A percentile compares a stretch with the other conserved stretches of the same genome.
phyloP scores from a whole-genome alignment of 2,329 filamentous ascomycete species.

The Ophiocordyceps sinensis region DNA sequence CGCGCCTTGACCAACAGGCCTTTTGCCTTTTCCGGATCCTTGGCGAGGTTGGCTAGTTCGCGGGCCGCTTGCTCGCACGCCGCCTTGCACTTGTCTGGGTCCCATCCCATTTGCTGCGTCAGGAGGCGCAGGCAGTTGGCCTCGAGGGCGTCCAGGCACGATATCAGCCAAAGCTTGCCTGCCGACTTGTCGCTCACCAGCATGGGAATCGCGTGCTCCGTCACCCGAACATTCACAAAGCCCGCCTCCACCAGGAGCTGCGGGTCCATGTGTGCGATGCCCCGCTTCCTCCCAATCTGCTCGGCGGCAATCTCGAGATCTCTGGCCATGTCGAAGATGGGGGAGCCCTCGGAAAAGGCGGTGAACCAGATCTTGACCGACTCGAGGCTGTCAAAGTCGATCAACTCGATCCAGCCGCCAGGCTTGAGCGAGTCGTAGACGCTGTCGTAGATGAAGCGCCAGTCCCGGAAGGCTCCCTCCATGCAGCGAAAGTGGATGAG shows the following conservation, averaged over 20 bases:
- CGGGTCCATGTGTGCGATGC: constrained; percentile 29
- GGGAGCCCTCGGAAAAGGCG: constrained; percentile 27
- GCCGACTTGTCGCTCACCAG: constrained; percentile 27
- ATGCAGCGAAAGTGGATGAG: constrained; percentile 42
- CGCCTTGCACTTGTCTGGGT: constrained; percentile 29
- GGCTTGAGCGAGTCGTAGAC: constrained; percentile 38
- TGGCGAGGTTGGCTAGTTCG: constrained; percentile 33
- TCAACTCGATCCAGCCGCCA: constrained; percentile 41
- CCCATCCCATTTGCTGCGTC: constrained; percentile 38
- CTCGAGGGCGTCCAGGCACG: constrained; percentile 35
- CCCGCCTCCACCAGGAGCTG: constrained; percentile 30
- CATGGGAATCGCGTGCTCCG: constrained; percentile 33
- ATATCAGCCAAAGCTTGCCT: constrained; percentile 39
- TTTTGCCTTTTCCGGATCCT: constrained; percentile 26
- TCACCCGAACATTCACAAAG: constrained; percentile 34
- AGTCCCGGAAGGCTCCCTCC: constrained; percentile 41
- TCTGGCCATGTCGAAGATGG: constrained; percentile 24
- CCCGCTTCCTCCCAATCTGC: constrained; percentile 29
- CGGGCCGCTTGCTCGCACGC: constrained; percentile 31
- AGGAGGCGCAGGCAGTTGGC: constrained; percentile 32
- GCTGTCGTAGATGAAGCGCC: constrained; percentile 38
- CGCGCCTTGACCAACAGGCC: constrained; percentile 31
- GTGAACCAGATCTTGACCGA: constrained; percentile 16
- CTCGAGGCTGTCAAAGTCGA: constrained; percentile 36
- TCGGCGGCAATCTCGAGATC: constrained; percentile 29